A percentile compares a stretch with the other conserved stretches of the same genome.
Conservation (phyloP, 1,284 basidiomycete genomes). For the Fistulinella cinereoalba region DNA sequence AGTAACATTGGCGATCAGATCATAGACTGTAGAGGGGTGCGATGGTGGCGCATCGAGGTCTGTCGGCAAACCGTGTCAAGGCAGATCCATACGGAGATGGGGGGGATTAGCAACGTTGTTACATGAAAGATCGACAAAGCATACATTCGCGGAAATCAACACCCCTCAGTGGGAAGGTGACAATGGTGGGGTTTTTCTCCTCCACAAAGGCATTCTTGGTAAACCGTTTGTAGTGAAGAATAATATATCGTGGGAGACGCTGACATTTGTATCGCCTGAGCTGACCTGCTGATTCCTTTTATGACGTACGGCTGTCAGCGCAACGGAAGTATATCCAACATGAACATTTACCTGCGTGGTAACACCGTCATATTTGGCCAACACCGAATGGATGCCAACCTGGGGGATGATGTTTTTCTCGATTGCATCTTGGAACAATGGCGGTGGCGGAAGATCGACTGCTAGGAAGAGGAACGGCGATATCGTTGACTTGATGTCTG, state of each 20-base stretch:
- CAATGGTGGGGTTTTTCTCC: slow-evolving; percentile 98
- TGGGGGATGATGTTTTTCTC: slow-evolving; percentile 99
- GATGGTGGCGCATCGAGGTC: slow-evolving; percentile 71
- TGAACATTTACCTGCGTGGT: slow-evolving; percentile 70
- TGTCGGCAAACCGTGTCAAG: slow-evolving; percentile 34
- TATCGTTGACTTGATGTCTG: slow-evolving; percentile 82
- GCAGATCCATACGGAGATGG: slow-evolving; percentile 15
- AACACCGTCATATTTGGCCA: slow-evolving; percentile 95
- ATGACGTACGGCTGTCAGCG: slow-evolving; percentile 13
- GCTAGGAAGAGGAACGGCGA: slow-evolving; percentile 96
- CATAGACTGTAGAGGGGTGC: slow-evolving; percentile 71
- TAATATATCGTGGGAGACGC: slow-evolving; percentile 86
- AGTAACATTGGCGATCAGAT: slow-evolving; percentile 93
- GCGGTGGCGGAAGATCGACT: slow-evolving; percentile 93
- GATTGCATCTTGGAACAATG: slow-evolving; percentile 91
- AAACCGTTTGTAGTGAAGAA: slow-evolving; percentile 95
- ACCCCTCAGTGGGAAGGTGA: slow-evolving; percentile 93
- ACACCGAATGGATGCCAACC: slow-evolving; percentile 85
- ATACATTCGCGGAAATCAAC: slow-evolving; percentile 88
- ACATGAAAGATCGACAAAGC: slow-evolving; percentile 38
- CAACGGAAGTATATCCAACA: slow-evolving; percentile 17
- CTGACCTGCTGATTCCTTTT: slow-evolving; percentile 81
- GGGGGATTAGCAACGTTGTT: slow-evolving; percentile 17
- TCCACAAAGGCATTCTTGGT: slow-evolving; percentile 98
- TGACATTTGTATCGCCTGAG: slow-evolving; percentile 88